Base-by-base conservation (phyloP, 1,284 basidiomycete genomes). In the Ustilago crameri region DNA sequence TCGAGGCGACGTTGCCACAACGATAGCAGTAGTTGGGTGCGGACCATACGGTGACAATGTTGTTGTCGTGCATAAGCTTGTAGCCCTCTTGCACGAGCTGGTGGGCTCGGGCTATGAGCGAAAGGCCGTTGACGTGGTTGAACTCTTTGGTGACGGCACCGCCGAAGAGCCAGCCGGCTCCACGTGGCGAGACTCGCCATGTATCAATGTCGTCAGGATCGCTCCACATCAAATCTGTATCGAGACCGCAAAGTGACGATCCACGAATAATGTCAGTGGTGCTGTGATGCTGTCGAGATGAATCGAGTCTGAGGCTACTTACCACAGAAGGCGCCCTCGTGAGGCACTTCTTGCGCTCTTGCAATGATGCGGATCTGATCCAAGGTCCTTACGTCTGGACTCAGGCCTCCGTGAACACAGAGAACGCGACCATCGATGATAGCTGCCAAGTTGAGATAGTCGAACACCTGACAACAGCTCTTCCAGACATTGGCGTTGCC, bases 381-480 rank as follows among this genome's bases (percentile, higher is more conserved):
- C 82, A 99, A 94, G 44, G 93, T 95, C 84, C 98, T 94, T 76
- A 99, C 95, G 15, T 94, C 96, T 20, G 96, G 96, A 43, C 93
- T 96, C 40, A 99, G 87, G 10, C 93, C 95, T 76, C 95, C 95
- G 80, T 99, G 95, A 5, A 99, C 95, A 80, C 96, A 99, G 84
- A 99, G 97, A 86, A 99, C 97, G 78, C 91, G 90, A 85, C 98
- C 93, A 85, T 99, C 96, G 81, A 99, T 98, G 68, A 99, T 72
- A 62, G 96, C 95, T 32, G 93, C 95, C 49, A 99, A 87, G 9
- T 95, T 98, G 76, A 99, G 86, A 85, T 95, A 98, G 87, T 99
- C 96, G 84, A 99, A 99, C 93, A 99, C 97, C 86, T 99, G 96
- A 65, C 95, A 98, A 83, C 98, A 98, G 85, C 97, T 97, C 38